Evolutionary conservation across 305 asterid genomes (phyloP).

Genomic region (Petunia hybrid): DNA sequence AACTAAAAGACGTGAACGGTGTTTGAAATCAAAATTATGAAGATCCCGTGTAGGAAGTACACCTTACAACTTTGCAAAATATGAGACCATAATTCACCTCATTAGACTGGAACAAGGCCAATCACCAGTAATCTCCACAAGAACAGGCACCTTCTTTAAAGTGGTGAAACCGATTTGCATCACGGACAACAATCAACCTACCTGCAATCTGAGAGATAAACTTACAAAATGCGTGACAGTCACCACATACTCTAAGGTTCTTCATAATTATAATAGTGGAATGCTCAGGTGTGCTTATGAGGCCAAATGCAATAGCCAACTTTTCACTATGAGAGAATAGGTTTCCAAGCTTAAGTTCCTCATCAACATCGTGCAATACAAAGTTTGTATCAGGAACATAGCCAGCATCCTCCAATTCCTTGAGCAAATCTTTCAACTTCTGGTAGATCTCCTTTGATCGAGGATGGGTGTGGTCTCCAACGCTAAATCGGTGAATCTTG

Average conservation of each 20-base stretch:
- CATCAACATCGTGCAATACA: conserved; percentile 62
- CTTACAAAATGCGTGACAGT: conserved; percentile 58
- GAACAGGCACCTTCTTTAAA: conserved; percentile 64
- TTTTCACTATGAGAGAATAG: conserved; percentile 61
- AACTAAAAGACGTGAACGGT: neutral
- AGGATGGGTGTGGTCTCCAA: conserved; percentile 58
- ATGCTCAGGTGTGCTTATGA: conserved; percentile 51
- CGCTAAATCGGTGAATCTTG: conserved; percentile 53
- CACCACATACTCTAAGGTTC: conserved; percentile 70
- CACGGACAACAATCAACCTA: conserved; percentile 53
- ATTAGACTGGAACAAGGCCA: neutral
- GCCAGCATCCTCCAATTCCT: conserved; percentile 53
- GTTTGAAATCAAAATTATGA: neutral
- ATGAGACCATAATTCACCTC: conserved; percentile 6
- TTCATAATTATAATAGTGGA: conserved; percentile 52
- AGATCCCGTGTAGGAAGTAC: neutral
- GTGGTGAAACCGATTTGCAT: conserved; percentile 69
- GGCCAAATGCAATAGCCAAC: conserved; percentile 62
- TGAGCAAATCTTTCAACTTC: conserved; percentile 45
- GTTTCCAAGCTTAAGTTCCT: conserved; percentile 53
- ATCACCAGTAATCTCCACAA: conserved; percentile 70
- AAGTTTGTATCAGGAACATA: conserved; percentile 62
- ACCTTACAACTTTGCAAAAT: neutral
- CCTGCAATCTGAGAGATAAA: conserved; percentile 48
- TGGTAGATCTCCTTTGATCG: conserved; percentile 48